Conservation (phyloP, 2,329 filamentous ascomycete genomes). For the Metarhizium sp. region DNA sequence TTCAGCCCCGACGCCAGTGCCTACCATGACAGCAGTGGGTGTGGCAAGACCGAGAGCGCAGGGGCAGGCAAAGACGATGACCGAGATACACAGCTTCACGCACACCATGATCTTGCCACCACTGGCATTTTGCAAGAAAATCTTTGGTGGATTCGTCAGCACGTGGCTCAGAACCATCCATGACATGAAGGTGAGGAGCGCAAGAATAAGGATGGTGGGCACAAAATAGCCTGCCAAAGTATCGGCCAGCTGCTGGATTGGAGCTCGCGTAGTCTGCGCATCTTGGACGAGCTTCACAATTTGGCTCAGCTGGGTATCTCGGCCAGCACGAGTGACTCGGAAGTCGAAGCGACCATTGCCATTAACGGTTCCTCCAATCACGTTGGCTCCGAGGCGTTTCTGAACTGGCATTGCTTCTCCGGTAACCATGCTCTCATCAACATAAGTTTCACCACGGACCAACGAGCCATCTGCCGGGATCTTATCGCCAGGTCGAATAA, state of each 20-base stretch:
- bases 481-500: conserved; percentile 91
- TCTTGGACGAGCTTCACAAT: conserved; percentile 98
- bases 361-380: conserved; percentile 95
- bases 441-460: conserved; percentile 81
- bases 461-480: conserved; percentile 87
- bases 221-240: conserved; percentile 90
- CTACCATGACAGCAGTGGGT: conserved; percentile 97
- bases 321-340: conserved; percentile 81
- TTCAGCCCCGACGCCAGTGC: conserved; percentile 91
- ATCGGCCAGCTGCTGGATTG: conserved; percentile 90
- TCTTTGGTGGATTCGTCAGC: conserved; percentile 71
- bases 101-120: conserved; percentile 96
- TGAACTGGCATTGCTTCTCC: conserved; percentile 93
- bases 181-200: conserved; percentile 71
- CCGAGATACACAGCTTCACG: conserved; percentile 92
- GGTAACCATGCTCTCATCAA: conserved; percentile 98
- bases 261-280: conserved; percentile 86
- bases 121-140: conserved; percentile 71
- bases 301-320: conserved; percentile 93
- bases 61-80: conserved; percentile 96
- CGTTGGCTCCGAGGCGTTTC: conserved; percentile 67
- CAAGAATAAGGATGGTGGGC: conserved; percentile 76
- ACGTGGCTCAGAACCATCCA: conserved; percentile 96
- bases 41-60: conserved; percentile 94
- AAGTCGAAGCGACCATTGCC: conserved; percentile 87